phyloP scores from a whole-genome alignment of 345 rosid species.

The Gossypium longicalyx region DNA sequence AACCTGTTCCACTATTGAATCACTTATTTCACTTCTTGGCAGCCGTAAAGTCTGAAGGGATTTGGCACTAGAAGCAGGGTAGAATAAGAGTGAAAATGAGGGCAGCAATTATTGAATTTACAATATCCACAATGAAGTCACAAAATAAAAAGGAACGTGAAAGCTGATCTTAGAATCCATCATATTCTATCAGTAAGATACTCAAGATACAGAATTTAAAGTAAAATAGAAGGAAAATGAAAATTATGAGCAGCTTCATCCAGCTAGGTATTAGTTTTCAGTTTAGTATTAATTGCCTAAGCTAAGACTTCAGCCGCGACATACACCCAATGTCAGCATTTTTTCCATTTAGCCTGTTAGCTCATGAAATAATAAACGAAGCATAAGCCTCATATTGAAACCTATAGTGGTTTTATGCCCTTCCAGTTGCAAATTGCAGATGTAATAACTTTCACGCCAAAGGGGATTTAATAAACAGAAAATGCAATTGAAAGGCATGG shows the following conservation, averaged over 20 bases:
- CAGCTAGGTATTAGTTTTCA: not conserved
- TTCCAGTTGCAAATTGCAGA: not conserved
- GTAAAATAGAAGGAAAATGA: not conserved
- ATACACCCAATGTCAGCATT: not conserved
- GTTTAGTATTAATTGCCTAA: not conserved
- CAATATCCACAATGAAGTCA: not conserved
- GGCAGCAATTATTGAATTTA: not conserved
- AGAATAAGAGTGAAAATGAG: slow-evolving; percentile 4
- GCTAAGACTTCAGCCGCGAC: not conserved
- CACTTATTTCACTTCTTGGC: slow-evolving; percentile 28
- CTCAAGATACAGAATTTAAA: not conserved
- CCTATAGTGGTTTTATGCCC: not conserved
- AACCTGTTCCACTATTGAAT: slow-evolving; percentile 22
- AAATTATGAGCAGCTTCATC: not conserved
- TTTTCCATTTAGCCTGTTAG: not conserved
- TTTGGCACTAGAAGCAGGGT: slow-evolving; percentile 22
- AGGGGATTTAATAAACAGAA: not conserved
- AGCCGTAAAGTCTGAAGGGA: slow-evolving; percentile 24
- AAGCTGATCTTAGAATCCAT: not conserved
- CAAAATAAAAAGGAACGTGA: not conserved
- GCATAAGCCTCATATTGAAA: not conserved
- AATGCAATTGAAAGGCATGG: not conserved
- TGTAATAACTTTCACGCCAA: not conserved
- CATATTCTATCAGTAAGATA: not conserved
- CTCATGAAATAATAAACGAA: not conserved